These are phyloP conservation scores for Dalbergia oliveri DNA, from an alignment of 306 rosid species.

Conservation along the genomic window DNA sequence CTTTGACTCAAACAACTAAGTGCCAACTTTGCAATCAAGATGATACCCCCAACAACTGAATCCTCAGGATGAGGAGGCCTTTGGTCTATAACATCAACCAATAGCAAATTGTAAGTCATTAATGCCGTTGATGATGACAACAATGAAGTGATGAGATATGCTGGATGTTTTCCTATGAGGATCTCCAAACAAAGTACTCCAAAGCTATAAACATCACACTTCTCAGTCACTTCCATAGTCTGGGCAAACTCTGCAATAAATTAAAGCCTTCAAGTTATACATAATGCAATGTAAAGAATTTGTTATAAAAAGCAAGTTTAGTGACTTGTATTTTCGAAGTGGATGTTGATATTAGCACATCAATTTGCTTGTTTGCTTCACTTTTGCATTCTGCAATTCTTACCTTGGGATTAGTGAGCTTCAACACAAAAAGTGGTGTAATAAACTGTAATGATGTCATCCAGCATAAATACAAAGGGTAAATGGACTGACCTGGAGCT, in stretches of 20 bases:
- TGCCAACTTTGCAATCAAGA: conserved; percentile 38
- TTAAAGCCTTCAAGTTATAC: background rate
- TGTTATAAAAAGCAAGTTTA: too few relatives aligned
- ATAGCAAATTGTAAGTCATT: conserved; percentile 25
- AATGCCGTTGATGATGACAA: conserved; percentile 32
- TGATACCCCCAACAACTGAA: background rate
- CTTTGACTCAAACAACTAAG: conserved; percentile 35
- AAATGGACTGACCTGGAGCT: conserved; percentile 38
- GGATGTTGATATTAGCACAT: too few relatives aligned
- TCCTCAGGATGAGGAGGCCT: conserved; percentile 32
- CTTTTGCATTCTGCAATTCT: too few relatives aligned
- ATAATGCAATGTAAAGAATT: too few relatives aligned
- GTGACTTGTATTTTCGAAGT: too few relatives aligned
- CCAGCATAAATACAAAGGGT: too few relatives aligned
- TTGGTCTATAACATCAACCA: conserved; percentile 38
- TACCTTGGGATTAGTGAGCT: background rate
- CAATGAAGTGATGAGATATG: conserved; percentile 33
- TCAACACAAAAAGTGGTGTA: background rate
- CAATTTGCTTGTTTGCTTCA: background rate
- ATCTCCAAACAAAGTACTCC: conserved; percentile 46
- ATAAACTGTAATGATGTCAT: too few relatives aligned
- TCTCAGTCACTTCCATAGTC: conserved; percentile 37
- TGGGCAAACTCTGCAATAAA: conserved; percentile 41
- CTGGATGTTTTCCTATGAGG: conserved; percentile 45
- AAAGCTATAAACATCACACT: conserved; percentile 42